phyloP scores from a whole-genome alignment of 768 basidiomycete species.

The Suillus weaverae region DNA sequence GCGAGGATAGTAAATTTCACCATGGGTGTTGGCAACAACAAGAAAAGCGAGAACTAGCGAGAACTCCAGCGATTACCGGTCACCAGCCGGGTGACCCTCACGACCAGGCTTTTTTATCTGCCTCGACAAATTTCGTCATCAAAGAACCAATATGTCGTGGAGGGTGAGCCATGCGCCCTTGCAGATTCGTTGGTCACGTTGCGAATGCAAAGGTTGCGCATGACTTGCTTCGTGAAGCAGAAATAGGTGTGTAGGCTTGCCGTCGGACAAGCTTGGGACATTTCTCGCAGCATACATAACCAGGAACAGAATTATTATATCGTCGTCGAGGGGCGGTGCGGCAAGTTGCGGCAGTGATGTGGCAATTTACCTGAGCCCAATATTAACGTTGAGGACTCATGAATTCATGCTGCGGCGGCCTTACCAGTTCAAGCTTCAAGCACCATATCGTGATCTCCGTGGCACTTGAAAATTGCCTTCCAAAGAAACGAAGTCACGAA shows the following conservation, averaged over 20 bases:
- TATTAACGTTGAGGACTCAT: too few species aligned
- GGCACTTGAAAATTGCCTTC: too few species aligned
- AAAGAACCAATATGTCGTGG: not conserved
- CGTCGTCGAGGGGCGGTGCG: too few species aligned
- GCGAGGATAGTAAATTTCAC: constrained; percentile 69
- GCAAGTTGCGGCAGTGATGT: too few species aligned
- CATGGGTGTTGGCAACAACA: constrained; percentile 37
- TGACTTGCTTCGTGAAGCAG: not conserved
- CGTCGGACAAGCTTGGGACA: not conserved
- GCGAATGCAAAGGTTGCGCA: not conserved
- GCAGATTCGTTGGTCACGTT: constrained; percentile 3
- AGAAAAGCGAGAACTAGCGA: not conserved
- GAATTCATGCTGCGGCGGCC: too few species aligned
- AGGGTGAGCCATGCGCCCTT: not conserved
- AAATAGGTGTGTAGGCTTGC: not conserved
- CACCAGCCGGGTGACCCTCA: not conserved
- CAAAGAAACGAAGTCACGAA: too few species aligned
- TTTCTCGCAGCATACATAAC: too few species aligned
- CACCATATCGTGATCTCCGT: too few species aligned
- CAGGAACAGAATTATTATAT: too few species aligned
- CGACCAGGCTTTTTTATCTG: not conserved
- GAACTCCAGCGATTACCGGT: not conserved
- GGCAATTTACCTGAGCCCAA: too few species aligned
- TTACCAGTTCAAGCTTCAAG: too few species aligned
- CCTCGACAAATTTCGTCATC: not conserved